phyloP scores from a whole-genome alignment of 2,329 filamentous ascomycete genomes.

The Fusarium tupiense region DNA sequence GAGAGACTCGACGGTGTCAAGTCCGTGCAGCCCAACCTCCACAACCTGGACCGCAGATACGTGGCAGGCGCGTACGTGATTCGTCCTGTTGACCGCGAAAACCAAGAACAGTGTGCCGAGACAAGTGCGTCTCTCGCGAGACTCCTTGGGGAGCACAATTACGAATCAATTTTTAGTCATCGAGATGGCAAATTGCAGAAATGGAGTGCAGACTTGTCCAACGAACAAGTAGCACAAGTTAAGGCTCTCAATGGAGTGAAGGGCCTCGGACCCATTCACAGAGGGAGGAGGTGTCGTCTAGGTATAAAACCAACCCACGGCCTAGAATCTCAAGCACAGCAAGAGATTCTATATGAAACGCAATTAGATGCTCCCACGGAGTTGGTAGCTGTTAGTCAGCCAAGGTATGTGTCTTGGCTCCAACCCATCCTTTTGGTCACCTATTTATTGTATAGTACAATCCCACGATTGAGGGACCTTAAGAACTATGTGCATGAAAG shows the following conservation, averaged over 20 bases:
- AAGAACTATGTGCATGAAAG: no score
- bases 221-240: background rate
- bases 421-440: background rate
- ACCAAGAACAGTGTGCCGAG: background rate
- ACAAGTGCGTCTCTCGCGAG: background rate
- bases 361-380: background rate
- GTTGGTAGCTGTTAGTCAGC: background rate
- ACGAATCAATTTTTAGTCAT: no score
- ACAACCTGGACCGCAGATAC: background rate
- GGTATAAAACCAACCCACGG: accelerated
- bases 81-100: background rate
- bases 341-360: background rate
- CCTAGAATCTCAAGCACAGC: background rate
- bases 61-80: background rate
- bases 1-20: background rate
- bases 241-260: background rate
- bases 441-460: background rate
- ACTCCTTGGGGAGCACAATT: background rate
- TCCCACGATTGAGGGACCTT: accelerated
- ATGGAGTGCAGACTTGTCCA: accelerated
- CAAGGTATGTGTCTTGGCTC: background rate
- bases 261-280: background rate
- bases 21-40: background rate
- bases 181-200: background rate
- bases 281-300: background rate